phyloP scores from a whole-genome alignment of 2,329 filamentous ascomycete genomes.

The Scopulariopsis brevicaulis region DNA sequence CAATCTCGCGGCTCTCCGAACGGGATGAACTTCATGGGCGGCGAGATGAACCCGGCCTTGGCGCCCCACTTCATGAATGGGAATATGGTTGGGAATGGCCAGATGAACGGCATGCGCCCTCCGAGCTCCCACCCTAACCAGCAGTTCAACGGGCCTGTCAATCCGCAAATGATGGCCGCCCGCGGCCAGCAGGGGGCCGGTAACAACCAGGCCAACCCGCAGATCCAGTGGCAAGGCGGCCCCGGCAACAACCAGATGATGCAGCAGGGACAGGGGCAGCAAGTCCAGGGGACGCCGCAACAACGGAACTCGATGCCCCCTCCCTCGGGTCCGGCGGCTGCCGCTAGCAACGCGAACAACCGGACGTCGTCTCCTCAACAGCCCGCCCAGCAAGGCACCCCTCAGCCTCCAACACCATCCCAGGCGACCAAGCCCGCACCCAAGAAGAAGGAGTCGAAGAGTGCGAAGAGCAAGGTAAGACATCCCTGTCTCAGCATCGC shows the following conservation, averaged over 20 bases:
- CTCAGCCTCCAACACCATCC: slow-evolving; percentile 61
- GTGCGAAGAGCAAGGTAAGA: slow-evolving; percentile 56
- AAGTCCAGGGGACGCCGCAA: slow-evolving; percentile 58
- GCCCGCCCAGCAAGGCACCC: slow-evolving; percentile 35
- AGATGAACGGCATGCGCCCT: slow-evolving; percentile 58
- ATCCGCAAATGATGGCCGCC: slow-evolving; percentile 46
- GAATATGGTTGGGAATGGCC: slow-evolving; percentile 38
- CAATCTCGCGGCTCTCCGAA: slow-evolving; percentile 57
- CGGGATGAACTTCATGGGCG: slow-evolving; percentile 51
- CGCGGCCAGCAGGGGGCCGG: slow-evolving; percentile 18
- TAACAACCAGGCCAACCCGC: slow-evolving; percentile 17
- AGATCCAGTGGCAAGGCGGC: slow-evolving; percentile 25
- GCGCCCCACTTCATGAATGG: slow-evolving; percentile 45
- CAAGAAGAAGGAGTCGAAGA: slow-evolving; percentile 65
- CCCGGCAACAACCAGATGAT: slow-evolving; percentile 27
- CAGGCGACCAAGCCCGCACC: slow-evolving; percentile 62
- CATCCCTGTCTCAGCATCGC: background rate
- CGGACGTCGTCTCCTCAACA: slow-evolving; percentile 52
- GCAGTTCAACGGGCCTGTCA: slow-evolving; percentile 47
- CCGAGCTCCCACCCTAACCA: slow-evolving; percentile 56
- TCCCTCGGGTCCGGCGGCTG: slow-evolving; percentile 44
- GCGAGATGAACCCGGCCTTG: slow-evolving; percentile 51
- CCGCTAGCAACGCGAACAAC: slow-evolving; percentile 36
- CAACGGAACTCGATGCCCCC: slow-evolving; percentile 56
- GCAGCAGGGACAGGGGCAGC: slow-evolving; percentile 26